These are phyloP conservation scores for Metschnikowia lachancei DNA, from an alignment of 805 yeast genomes.

Conservation along the genomic window DNA sequence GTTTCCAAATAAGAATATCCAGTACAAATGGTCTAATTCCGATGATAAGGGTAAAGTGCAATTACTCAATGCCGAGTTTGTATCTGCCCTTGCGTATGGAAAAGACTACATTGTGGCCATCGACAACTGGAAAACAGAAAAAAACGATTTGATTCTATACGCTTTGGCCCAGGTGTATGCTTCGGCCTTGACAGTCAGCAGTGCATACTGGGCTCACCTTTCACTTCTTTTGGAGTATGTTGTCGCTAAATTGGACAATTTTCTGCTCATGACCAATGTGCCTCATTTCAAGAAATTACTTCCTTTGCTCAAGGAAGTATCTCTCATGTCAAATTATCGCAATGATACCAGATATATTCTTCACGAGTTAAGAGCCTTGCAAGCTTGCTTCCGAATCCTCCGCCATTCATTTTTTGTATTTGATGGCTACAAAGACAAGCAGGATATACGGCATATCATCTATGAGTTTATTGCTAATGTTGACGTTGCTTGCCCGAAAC, in stretches of 20 bases:
- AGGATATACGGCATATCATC: constrained; percentile 11
- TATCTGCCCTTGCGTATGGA: constrained; percentile 21
- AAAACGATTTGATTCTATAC: constrained; percentile 24
- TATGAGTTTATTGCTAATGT: constrained; percentile 7
- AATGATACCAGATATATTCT: constrained; percentile 3
- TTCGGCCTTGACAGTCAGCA: constrained; percentile 20
- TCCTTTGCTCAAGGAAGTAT: constrained; percentile 18
- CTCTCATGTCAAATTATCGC: constrained; percentile 4
- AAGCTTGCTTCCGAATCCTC: constrained; percentile 17
- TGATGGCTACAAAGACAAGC: constrained; percentile 37
- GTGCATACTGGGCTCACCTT: constrained; percentile 31
- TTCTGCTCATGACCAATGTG: constrained; percentile 22
- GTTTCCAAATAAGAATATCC: constrained; percentile 24
- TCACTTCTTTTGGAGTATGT: constrained; percentile 25
- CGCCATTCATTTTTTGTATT: constrained; percentile 21
- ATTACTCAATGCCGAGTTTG: constrained; percentile 28
- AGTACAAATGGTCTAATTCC: constrained; percentile 24
- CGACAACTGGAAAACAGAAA: constrained; percentile 24
- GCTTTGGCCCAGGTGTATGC: constrained; percentile 32
- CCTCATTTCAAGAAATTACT: constrained; percentile 26
- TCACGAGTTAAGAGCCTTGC: constrained; percentile 9
- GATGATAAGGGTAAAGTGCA: constrained; percentile 25
- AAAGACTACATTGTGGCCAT: constrained; percentile 21
- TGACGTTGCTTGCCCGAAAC: not conserved
- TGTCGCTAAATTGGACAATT: constrained; percentile 15